Conservation (phyloP, 1,284 basidiomycete genomes). For the Rhodotorula glutinis region DNA sequence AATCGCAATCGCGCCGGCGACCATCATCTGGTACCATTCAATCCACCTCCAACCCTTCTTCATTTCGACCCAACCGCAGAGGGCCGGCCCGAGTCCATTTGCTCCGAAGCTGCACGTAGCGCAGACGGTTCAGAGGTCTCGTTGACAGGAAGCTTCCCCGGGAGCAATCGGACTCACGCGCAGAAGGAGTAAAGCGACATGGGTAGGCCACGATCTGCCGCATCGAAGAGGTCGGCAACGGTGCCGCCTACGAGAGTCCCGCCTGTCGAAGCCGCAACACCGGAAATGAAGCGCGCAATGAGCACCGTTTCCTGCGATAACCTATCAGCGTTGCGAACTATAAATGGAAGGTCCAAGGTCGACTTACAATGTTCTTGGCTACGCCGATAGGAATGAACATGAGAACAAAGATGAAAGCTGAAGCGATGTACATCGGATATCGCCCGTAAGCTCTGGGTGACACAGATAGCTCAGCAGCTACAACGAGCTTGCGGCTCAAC, state of each 20-base stretch:
- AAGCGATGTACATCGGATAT: conserved; percentile 53
- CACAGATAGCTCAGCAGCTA: not conserved
- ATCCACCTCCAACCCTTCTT: conserved; percentile 37
- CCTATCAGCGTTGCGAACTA: too few relatives aligned
- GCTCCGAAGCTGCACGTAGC: conserved; percentile 51
- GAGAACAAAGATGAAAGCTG: conserved; percentile 58
- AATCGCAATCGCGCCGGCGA: conserved; percentile 17
- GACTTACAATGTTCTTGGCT: conserved; percentile 58
- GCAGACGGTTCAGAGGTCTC: too few relatives aligned
- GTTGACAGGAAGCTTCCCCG: too few relatives aligned
- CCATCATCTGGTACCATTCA: conserved; percentile 53
- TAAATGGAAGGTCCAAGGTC: too few relatives aligned
- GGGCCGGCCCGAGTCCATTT: conserved; percentile 54
- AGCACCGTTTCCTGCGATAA: conserved; percentile 57
- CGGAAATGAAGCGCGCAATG: conserved; percentile 63
- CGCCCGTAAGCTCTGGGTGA: conserved; percentile 14
- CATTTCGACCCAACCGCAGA: conserved; percentile 32
- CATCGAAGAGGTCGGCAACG: conserved; percentile 38
- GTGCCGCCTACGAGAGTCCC: conserved; percentile 49
- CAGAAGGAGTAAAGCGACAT: conserved; percentile 62
- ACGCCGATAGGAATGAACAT: conserved; percentile 64
- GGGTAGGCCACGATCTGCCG: conserved; percentile 59
- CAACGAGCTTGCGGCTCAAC: too few relatives aligned
- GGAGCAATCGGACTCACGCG: conserved; percentile 45
- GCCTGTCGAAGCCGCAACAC: conserved; percentile 63